Base-by-base conservation (phyloP, 1,284 basidiomycete species). In the Ceratobasidium sp. region DNA sequence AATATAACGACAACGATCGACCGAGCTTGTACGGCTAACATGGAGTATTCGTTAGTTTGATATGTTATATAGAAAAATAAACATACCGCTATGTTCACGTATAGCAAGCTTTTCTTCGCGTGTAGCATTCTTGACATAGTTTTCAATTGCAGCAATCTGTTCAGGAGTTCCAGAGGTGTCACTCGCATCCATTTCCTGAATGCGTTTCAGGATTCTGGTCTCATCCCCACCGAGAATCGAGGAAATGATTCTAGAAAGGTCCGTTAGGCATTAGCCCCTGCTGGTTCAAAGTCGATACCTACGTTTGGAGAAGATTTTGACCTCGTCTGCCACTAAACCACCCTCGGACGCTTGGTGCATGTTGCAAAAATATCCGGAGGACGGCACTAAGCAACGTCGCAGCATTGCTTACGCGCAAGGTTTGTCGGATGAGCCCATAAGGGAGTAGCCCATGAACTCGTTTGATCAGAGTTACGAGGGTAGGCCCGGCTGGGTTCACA, bases 301-400 rank as follows among this genome's bases (percentile, higher is more conserved):
- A 67, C 64, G 64, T 55, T 50, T 67, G 64, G 26, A 67, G 64
- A n/a, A 67, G 64, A 34, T 67, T 67, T 30, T 67, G 64, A 3
- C 64, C 64, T 43, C 50, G 30, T 34, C 53, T 67, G 5, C 64
- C 64, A 21, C 21, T 67, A n/a, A 67, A 67, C 32, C 39, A 67
- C 2, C 64, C 64, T 16, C 64, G 64, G 10, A 67, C 48, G 36
- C 64, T 67, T 5, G 64, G 64, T 43, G 64, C 50, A 41, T 67
- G 64, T 55, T 67, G 64, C 26, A 67, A 55, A 43, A 67, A 67
- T 67, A 67, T 67, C 30, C 64, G 64, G 14, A 67, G 34, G 16
- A 67, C 64, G 5, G 64, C 64, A 67, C 50, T 67, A 10, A 67
- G 21, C 1, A 67, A 30, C 48, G 64, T 67, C n/a, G 64, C 64